A percentile compares a stretch with the other conserved stretches of the same genome.
phyloP scores from a whole-genome alignment of 1,139 yeast genomes.

The Magnusiomyces fungicola region DNA sequence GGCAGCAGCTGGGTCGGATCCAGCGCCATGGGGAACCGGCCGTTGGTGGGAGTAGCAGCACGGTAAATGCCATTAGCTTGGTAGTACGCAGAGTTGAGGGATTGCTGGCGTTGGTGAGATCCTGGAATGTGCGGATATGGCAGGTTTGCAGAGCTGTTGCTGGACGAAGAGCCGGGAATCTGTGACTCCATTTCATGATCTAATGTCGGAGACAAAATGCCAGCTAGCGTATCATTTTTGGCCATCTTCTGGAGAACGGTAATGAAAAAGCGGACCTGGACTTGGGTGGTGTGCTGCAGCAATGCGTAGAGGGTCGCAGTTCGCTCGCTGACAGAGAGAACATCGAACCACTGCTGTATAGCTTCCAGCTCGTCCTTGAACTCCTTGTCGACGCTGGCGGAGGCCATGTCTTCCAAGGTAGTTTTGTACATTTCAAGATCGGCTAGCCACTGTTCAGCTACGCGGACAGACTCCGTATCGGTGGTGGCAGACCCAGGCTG shows the following conservation, averaged over 20 bases:
- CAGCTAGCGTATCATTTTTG: slow-evolving; percentile 25
- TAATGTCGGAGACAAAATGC: slow-evolving; percentile 28
- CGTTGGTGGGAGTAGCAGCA: background rate
- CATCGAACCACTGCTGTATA: slow-evolving; percentile 36
- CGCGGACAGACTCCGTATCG: slow-evolving; percentile 22
- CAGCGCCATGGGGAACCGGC: slow-evolving; percentile 1
- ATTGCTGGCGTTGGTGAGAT: background rate
- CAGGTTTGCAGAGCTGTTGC: slow-evolving; percentile 4
- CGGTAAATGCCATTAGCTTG: background rate
- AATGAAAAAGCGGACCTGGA: slow-evolving; percentile 34
- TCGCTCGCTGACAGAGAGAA: slow-evolving; percentile 32
- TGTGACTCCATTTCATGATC: background rate
- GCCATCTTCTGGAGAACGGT: slow-evolving; percentile 34
- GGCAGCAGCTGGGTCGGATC: background rate
- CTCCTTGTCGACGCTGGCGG: slow-evolving; percentile 19
- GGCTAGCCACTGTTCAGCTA: slow-evolving; percentile 31
- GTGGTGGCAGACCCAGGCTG: background rate
- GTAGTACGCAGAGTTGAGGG: background rate
- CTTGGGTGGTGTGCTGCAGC: slow-evolving; percentile 33
- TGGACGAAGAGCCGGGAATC: slow-evolving; percentile 4
- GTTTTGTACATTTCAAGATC: slow-evolving; percentile 31
- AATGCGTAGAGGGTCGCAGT: slow-evolving; percentile 36
- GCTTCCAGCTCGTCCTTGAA: slow-evolving; percentile 29
- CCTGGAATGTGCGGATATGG: background rate
- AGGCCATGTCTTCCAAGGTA: slow-evolving; percentile 33